phyloP scores from a whole-genome alignment of 257 asterid species.

The Cordia subcordata region DNA sequence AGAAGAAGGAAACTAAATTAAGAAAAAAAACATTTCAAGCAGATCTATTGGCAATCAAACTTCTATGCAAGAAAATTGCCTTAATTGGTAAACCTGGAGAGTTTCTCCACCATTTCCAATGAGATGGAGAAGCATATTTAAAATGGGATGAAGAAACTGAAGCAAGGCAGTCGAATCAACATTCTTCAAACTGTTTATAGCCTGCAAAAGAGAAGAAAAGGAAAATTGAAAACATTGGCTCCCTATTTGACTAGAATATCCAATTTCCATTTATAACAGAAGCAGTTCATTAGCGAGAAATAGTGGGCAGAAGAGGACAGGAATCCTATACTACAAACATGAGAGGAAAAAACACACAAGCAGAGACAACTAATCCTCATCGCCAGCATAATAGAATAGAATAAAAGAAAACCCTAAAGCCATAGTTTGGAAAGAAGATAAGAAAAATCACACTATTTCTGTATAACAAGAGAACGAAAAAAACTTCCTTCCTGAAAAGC shows the following conservation, averaged over 20 bases:
- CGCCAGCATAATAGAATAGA: no score
- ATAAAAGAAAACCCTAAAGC: no score
- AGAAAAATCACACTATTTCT: no score
- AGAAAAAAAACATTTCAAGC: conserved; percentile 4
- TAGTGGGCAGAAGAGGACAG: not conserved
- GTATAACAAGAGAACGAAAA: no score
- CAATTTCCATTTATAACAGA: no score
- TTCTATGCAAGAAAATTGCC: not conserved
- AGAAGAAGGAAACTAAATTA: conserved; percentile 2
- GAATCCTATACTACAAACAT: not conserved
- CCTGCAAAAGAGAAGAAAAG: conserved; percentile 49
- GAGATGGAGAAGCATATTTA: conserved; percentile 99
- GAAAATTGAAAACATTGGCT: not conserved
- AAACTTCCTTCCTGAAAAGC: no score
- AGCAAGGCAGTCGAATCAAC: conserved; percentile 98
- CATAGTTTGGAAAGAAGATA: no score
- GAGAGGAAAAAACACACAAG: no score
- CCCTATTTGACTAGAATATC: conserved; percentile 5
- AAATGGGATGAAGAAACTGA: conserved; percentile 95
- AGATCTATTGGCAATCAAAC: not conserved
- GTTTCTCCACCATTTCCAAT: conserved; percentile 99
- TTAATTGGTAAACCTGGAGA: conserved; percentile 59
- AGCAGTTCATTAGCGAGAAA: not conserved
- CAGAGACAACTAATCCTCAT: no score
- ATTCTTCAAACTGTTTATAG: conserved; percentile 96